A percentile compares a stretch with the other conserved stretches of the same genome.
Evolutionary conservation across 2,329 filamentous ascomycete species (phyloP).

Genomic region (Colletotrichum caudatum): DNA sequence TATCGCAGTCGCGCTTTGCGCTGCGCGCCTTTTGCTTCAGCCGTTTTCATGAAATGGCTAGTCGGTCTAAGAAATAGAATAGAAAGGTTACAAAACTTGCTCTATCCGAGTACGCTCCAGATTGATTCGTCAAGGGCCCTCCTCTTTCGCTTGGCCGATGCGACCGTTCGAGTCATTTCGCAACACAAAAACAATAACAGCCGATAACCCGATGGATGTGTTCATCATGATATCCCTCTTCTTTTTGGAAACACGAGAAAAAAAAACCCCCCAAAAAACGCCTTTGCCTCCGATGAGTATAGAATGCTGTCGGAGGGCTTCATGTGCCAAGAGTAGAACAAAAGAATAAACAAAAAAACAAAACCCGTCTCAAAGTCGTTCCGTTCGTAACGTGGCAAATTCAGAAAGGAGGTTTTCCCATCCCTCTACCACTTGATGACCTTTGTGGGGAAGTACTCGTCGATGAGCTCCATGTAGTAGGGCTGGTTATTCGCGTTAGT

Average conservation of each 20-base stretch:
- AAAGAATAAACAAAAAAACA: background rate
- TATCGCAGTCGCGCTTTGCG: too few relatives aligned
- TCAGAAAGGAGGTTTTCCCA: background rate
- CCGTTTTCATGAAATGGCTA: slow-evolving; percentile 11
- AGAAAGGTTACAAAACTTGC: slow-evolving; percentile 7
- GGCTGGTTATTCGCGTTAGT: slow-evolving; percentile 44
- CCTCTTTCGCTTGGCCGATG: slow-evolving; percentile 10
- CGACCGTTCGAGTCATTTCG: slow-evolving; percentile 5
- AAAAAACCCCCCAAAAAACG: too few relatives aligned
- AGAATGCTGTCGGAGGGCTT: slow-evolving; percentile 7
- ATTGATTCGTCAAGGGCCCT: background rate
- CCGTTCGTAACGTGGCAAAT: slow-evolving; percentile 31
- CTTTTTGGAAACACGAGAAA: slow-evolving; percentile 14
- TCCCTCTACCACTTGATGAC: slow-evolving; percentile 53
- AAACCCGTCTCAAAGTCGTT: slow-evolving; percentile 25
- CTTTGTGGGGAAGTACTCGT: slow-evolving; percentile 57
- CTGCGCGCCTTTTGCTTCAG: background rate
- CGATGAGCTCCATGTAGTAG: slow-evolving; percentile 58
- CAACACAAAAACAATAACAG: slow-evolving; percentile 16
- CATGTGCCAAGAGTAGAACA: slow-evolving; percentile 1
- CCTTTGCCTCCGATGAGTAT: slow-evolving; percentile 16
- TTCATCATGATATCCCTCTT: slow-evolving; percentile 13
- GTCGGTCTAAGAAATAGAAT: slow-evolving; percentile 2
- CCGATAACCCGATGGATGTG: slow-evolving; percentile 21
- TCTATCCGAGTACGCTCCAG: background rate